Evolutionary conservation across 2,329 filamentous ascomycete genomes (phyloP).

Genomic region (Penicillium verrucosum): DNA sequence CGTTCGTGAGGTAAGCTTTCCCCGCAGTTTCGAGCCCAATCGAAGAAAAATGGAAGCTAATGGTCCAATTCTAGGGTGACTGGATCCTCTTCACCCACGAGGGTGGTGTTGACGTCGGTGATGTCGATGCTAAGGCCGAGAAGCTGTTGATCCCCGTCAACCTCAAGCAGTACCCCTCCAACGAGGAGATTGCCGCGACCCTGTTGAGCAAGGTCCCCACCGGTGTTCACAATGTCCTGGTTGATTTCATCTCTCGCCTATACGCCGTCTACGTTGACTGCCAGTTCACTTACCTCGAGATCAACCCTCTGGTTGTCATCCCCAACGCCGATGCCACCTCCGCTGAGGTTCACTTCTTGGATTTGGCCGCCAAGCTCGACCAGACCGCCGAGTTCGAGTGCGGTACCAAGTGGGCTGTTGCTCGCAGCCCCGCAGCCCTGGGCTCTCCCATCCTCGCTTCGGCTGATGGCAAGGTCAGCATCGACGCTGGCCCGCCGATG

Average conservation of each 20-base stretch:
- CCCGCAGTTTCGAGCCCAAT: neutral
- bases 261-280: constrained; percentile 99
- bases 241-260: constrained; percentile 97
- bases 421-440: constrained; percentile 82
- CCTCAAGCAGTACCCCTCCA: constrained; percentile 89
- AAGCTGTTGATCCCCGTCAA: constrained; percentile 98
- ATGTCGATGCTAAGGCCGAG: constrained; percentile 98
- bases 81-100: constrained; percentile 99
- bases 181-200: constrained; percentile 80
- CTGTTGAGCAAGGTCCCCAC: constrained; percentile 91
- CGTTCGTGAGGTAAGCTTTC: constrained; percentile 85
- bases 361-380: constrained; percentile 97
- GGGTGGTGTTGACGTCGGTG: constrained; percentile 98
- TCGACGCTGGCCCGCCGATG: constrained; percentile 96
- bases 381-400: constrained; percentile 99
- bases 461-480: constrained; percentile 72
- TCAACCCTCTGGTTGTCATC: constrained; percentile 98
- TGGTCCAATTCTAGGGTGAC: constrained; percentile 67
- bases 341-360: constrained; percentile 94
- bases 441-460: constrained; percentile 69
- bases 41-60: constrained; percentile 12
- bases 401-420: constrained; percentile 97
- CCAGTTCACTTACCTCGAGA: constrained; percentile 99
- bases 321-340: constrained; percentile 90
- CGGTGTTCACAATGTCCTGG: constrained; percentile 94